Evolutionary conservation across 2,329 filamentous ascomycete genomes (phyloP), one percentile per base, ranked within the genome.

Genomic region (Esteya vermicola): DNA sequence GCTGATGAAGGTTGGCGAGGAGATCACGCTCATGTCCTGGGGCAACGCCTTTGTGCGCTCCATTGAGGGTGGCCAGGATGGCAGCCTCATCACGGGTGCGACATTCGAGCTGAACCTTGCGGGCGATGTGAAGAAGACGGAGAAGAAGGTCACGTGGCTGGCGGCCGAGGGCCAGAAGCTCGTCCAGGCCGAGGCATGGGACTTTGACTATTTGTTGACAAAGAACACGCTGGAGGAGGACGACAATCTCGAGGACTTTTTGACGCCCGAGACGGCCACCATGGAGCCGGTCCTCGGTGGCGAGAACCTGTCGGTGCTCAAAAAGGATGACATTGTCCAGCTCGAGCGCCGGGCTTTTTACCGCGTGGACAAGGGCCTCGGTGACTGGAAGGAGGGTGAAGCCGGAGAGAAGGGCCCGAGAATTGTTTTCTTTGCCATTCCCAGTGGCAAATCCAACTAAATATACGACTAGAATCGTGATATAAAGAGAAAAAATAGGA

Each of bases 61-160:
- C 44, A 75, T 85, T 45, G 66, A 72, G 36, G 58, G 63, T 16
- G 57, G 62, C 21, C 57, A 59, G 19, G 60, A 63, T 23, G 59
- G 61, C 16, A 67, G 67, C 39, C 65, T 73, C 36, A 77, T 94
- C 51, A 80, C 77, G 12, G 66, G 63, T 27, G 68, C 94, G 30
- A 81, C 82, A 43, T 68, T 91, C 40, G 85, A 94, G 61, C 75
- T 95, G n/a, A 81, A 96, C 60, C 74, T 95, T 37, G 76, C 82
- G 52, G 88, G 89, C 41, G 89, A 96, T 57, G 84, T 96, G 59
- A 94, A 93, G 69, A 81, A 84, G 55, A 96, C 89, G 0, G 78
- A 85, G 54, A 95, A 95, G 75, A 96, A 96, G 70, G 76, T 96
- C 28, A 95, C 88, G 1, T 96, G 89, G 89, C 66, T 96, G 36